Percentiles rank a stretch among this genome's conserved stretches.
Evolutionary conservation across 2,329 filamentous ascomycete species (phyloP).

Genomic region (Pseudogymnoascus sp.): DNA sequence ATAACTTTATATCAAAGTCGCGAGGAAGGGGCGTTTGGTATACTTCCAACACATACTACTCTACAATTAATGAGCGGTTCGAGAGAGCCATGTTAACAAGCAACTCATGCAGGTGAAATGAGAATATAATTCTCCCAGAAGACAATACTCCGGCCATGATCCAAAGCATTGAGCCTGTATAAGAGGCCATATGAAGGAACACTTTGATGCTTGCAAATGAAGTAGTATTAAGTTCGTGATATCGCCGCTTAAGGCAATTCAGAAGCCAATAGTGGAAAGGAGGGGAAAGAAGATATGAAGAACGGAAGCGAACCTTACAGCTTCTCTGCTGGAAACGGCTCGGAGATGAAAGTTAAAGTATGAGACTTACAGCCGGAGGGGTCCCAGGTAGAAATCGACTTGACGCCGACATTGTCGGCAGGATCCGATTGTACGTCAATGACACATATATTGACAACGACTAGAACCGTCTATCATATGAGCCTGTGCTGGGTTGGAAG

Average conservation of each 20-base stretch:
- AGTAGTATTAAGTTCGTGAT: not conserved
- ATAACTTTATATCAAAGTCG: not conserved
- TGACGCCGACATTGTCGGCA: not conserved
- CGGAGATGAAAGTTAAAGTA: not conserved
- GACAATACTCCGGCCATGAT: not conserved
- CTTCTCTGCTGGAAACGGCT: not conserved
- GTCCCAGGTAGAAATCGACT: not conserved
- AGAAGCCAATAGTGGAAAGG: not conserved
- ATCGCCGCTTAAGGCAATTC: not conserved
- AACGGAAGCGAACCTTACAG: not conserved
- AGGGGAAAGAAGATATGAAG: not conserved
- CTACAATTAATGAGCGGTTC: not conserved
- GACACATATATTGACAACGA: not conserved
- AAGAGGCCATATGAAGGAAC: not conserved
- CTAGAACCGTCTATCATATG: not conserved
- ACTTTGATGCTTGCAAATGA: not conserved
- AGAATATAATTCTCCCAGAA: not conserved
- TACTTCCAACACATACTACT: not conserved
- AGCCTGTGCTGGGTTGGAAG: not conserved
- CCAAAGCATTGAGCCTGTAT: not conserved
- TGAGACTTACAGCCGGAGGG: not conserved
- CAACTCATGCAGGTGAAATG: not conserved
- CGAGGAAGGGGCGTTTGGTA: not conserved
- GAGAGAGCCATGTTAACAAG: not conserved
- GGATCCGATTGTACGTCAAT: not conserved